A percentile compares a stretch with the other conserved stretches of the same genome.
Evolutionary conservation across 176 grass and related monocot genomes (phyloP).

Genomic region (Rhipidocladum racemiflorum): DNA sequence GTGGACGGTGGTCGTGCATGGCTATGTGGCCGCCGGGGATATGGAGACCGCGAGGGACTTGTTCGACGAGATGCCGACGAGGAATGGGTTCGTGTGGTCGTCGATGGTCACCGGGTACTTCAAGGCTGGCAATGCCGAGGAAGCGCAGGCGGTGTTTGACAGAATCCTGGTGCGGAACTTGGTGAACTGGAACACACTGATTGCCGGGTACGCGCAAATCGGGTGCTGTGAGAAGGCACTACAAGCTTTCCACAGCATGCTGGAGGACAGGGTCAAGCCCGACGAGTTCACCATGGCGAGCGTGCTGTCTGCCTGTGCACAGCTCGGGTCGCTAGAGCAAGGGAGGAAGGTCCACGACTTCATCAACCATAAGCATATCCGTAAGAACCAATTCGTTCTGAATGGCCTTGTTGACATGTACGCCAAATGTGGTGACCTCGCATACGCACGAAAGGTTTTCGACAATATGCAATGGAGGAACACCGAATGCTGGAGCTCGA

Average conservation of each 20-base stretch:
- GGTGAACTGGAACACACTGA: conserved; percentile 63
- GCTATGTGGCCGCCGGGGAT: conserved; percentile 29
- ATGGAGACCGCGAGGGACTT: conserved; percentile 52
- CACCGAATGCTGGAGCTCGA: conserved; percentile 59
- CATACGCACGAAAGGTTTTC: conserved; percentile 37
- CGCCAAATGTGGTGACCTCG: conserved; percentile 62
- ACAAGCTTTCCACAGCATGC: conserved; percentile 41
- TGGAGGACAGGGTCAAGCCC: conserved; percentile 33
- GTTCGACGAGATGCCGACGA: conserved; percentile 52
- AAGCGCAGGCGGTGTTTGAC: conserved; percentile 42
- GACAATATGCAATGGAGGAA: conserved; percentile 47
- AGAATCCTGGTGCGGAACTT: conserved; percentile 43
- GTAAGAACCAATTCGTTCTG: conserved; percentile 56
- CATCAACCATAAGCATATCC: conserved; percentile 45
- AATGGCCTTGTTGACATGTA: conserved; percentile 83
- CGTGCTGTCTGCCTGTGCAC: conserved; percentile 58
- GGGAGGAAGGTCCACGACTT: conserved; percentile 51
- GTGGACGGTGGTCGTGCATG: conserved; percentile 64
- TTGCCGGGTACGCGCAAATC: conserved; percentile 51
- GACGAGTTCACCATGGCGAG: conserved; percentile 64
- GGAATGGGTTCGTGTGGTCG: conserved; percentile 65
- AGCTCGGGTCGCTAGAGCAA: conserved; percentile 51
- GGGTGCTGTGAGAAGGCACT: conserved; percentile 50
- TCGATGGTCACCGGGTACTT: conserved; percentile 72
- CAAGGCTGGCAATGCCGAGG: conserved; percentile 35